phyloP scores from a whole-genome alignment of 1,139 yeast genomes.

The Pichia sp. region DNA sequence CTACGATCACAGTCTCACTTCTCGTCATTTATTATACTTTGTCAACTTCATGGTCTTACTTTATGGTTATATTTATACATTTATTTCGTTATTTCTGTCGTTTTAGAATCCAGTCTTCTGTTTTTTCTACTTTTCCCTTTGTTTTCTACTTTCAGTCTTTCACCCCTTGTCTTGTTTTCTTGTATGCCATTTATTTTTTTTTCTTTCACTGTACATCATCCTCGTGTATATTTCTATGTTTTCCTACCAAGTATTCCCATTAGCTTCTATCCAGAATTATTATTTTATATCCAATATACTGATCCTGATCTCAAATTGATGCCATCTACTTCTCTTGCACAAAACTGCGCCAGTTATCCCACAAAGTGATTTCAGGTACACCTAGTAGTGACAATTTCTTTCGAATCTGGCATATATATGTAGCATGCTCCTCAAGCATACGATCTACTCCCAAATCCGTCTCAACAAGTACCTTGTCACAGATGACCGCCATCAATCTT shows the following conservation, averaged over 20 bases:
- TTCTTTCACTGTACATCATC: not conserved
- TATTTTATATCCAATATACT: not conserved
- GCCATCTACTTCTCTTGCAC: not conserved
- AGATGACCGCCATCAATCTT: conserved; percentile 31
- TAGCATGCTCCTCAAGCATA: conserved; percentile 15
- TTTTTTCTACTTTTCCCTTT: not conserved
- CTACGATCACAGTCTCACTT: too few species aligned
- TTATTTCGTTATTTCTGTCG: not conserved
- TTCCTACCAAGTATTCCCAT: not conserved
- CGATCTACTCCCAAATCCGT: conserved; percentile 43
- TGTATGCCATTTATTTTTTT: not conserved
- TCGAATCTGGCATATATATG: not conserved
- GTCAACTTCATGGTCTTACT: not conserved
- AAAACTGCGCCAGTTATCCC: conserved; percentile 11
- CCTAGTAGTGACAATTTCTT: not conserved
- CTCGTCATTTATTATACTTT: not conserved
- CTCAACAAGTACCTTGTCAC: conserved; percentile 45
- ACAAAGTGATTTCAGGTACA: not conserved
- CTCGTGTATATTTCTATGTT: not conserved
- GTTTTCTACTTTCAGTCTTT: not conserved
- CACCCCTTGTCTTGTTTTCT: not conserved
- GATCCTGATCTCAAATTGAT: not conserved
- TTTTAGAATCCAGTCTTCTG: not conserved
- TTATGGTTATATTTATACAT: conserved; percentile 1
- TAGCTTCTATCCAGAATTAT: not conserved